Evolutionary conservation across 495 filamentous ascomycete species (phyloP), one percentile per base, ranked within the genome.

Genomic region (Lasiosphaeriaceae sp.): DNA sequence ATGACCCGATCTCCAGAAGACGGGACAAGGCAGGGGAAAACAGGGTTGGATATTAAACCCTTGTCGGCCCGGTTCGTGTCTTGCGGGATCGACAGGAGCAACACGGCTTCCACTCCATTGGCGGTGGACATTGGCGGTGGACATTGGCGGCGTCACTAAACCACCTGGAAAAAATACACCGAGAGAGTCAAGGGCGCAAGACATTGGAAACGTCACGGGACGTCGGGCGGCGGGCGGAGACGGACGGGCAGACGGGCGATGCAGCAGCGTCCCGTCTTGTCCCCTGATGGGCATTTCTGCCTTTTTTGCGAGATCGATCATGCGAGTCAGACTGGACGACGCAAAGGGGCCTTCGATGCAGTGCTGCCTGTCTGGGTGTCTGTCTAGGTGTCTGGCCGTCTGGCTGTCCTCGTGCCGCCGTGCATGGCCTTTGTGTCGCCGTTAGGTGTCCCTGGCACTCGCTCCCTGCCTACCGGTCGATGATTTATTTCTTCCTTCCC

Each of bases 221-320:
- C 20, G 35, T 55, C 43, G 52, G 44, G 26, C 46, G 52, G 17
- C n/a, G 43, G 43, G 43, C 20, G 34, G 34, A n/a, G 26, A 31
- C 26, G 26, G 26, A 9, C 26, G 26, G 26, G 26, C 26, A 31
- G 26, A 3, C 9, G 39, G 39, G 39, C 52, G 55, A 66, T 57
- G 63, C 57, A 56, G 63, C 63, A 21, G 63, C 55, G 19, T 59
- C 47, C 60, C 60, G 63, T 54, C 48, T 26, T 35, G 50, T 39
- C 39, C 55, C n/a, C 53, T 56, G 61, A 49, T 45, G 22, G 47
- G 47, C 43, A 48, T 17, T 48, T n/a, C 34, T 11, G 20, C 12
- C 7, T 54, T 41, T 46, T 21, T 47, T 48, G 54, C 46, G n/a
- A 54, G 54, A 62, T 63, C 56, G 56, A 59, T 63, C 56, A 58